Evolutionary conservation across 306 rosid genomes (phyloP).

Genomic region (Vachellia collinsii): DNA sequence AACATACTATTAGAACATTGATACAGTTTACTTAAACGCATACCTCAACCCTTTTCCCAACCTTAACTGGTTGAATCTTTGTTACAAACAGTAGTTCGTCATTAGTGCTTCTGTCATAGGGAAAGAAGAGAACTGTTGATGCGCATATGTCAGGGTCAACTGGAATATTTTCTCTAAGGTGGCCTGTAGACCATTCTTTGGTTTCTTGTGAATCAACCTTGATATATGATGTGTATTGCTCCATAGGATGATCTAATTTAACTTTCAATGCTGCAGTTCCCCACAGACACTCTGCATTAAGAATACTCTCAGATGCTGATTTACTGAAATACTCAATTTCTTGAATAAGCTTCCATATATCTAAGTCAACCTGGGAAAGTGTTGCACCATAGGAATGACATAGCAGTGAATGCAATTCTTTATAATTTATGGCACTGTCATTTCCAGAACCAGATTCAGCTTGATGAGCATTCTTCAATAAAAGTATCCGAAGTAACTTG

Average conservation of each 20-base stretch:
- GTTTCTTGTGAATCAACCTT: conserved; percentile 58
- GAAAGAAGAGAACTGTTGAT: conserved; percentile 77
- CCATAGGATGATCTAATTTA: conserved; percentile 48
- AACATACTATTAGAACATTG: conserved; percentile 32
- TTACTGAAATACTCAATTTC: conserved; percentile 64
- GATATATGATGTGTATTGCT: conserved; percentile 36
- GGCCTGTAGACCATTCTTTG: conserved; percentile 63
- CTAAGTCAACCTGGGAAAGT: conserved; percentile 59
- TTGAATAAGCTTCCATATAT: conserved; percentile 63
- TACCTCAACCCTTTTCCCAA: conserved; percentile 49
- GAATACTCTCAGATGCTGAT: conserved; percentile 38
- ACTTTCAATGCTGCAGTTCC: conserved; percentile 54
- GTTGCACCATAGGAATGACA: conserved; percentile 75
- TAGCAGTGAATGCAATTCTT: conserved; percentile 64
- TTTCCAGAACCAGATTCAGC: conserved; percentile 51
- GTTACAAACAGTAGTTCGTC: conserved; percentile 46
- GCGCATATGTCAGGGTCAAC: conserved; percentile 76
- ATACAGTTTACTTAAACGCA: conserved; percentile 30
- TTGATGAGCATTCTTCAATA: conserved; percentile 43
- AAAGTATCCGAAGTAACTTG: conserved; percentile 62
- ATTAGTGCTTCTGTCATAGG: conserved; percentile 59
- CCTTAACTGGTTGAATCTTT: conserved; percentile 38
- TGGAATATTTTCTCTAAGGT: conserved; percentile 63
- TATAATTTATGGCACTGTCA: conserved; percentile 58
- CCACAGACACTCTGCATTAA: conserved; percentile 56